A percentile compares a stretch with the other conserved stretches of the same genome.
Evolutionary conservation across 192 early-diverging fungal genomes (phyloP).

Genomic region (Polychytrium aggregatum): DNA sequence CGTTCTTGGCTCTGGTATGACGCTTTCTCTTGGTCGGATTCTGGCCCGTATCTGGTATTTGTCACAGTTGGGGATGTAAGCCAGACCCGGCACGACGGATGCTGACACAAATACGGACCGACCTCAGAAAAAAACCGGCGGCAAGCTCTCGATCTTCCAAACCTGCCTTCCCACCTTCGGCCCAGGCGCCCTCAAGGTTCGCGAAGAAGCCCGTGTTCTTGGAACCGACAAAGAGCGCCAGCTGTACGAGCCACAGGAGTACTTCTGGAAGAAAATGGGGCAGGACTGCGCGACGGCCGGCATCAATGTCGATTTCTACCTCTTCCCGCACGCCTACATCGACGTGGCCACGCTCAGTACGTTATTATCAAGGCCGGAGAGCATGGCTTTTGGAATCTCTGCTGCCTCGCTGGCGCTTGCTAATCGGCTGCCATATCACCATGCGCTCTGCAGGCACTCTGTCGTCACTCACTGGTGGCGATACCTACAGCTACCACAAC

Average conservation of each 20-base stretch:
- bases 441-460: slow-evolving; percentile 62
- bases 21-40: no score
- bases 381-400: no score
- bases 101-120: not conserved
- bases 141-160: slow-evolving; percentile 84
- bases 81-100: no score
- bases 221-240: slow-evolving; percentile 84
- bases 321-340: slow-evolving; percentile 80
- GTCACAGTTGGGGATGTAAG: no score
- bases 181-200: slow-evolving; percentile 72
- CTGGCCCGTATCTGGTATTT: no score
- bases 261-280: slow-evolving; percentile 74
- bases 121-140: slow-evolving; percentile 56
- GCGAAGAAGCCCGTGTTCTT: slow-evolving; percentile 84
- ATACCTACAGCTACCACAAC: slow-evolving; percentile 66
- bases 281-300: slow-evolving; percentile 72
- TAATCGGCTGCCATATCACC: no score
- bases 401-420: no score
- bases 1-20: slow-evolving; percentile 60
- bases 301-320: slow-evolving; percentile 76
- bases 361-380: no score
- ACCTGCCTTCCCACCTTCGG: slow-evolving; percentile 77
- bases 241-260: slow-evolving; percentile 76
- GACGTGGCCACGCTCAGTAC: slow-evolving; percentile 78
- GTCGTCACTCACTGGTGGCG: slow-evolving; percentile 79